Evolutionary conservation across 2,329 filamentous ascomycete species (phyloP).

Genomic region (Scedosporium apiospermum): DNA sequence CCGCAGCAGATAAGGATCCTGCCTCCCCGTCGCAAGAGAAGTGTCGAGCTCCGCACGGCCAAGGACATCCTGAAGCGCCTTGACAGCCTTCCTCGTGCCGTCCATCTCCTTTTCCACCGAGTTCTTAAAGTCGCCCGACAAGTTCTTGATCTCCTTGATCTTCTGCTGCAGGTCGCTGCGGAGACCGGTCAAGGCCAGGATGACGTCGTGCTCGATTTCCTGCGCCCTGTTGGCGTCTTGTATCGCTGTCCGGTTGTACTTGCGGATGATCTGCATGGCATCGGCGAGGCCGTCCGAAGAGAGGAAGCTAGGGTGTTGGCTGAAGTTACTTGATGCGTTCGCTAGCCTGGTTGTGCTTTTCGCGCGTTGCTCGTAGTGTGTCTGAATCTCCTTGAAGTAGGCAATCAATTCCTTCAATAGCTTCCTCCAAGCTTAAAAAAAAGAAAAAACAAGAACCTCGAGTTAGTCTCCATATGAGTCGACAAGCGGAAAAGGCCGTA

Average conservation of each 20-base stretch:
- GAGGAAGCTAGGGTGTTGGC: slow-evolving; percentile 67
- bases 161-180: slow-evolving; percentile 87
- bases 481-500: neutral
- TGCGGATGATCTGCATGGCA: slow-evolving; percentile 68
- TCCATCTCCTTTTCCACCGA: slow-evolving; percentile 94
- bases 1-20: slow-evolving; percentile 83
- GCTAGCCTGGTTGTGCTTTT: slow-evolving; percentile 77
- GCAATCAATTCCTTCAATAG: slow-evolving; percentile 87
- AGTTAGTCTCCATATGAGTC: neutral
- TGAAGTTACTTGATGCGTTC: slow-evolving; percentile 73
- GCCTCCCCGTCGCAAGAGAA: slow-evolving; percentile 61
- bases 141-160: slow-evolving; percentile 94
- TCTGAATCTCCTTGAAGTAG: slow-evolving; percentile 88
- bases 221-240: slow-evolving; percentile 77
- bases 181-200: slow-evolving; percentile 75
- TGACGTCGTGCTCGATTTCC: slow-evolving; percentile 87
- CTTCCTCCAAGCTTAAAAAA: slow-evolving; percentile 72
- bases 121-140: slow-evolving; percentile 95
- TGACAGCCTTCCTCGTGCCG: slow-evolving; percentile 66
- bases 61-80: slow-evolving; percentile 70
- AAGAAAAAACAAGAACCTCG: neutral
- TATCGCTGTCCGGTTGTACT: slow-evolving; percentile 74
- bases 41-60: slow-evolving; percentile 72
- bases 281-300: slow-evolving; percentile 78
- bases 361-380: slow-evolving; percentile 74